Conservation (phyloP, 75 land plant species). For the Picea sitchensis region DNA sequence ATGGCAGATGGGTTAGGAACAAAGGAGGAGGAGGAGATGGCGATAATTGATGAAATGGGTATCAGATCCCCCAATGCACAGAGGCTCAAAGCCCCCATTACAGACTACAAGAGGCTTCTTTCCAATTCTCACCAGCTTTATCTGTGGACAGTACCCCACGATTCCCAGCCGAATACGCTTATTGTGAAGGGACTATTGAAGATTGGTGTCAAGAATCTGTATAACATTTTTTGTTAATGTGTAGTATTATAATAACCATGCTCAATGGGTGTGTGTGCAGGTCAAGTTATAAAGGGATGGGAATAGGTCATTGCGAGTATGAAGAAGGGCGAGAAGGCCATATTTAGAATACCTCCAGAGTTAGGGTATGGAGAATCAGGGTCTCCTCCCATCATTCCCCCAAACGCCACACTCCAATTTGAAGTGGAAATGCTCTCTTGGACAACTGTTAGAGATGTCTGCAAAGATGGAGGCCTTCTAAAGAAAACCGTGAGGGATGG, state of each 20-base stretch:
- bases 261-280: constrained; percentile 13
- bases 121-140: constrained; percentile 24
- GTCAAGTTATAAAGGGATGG: constrained; percentile 42
- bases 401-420: constrained; percentile 59
- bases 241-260: no score
- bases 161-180: constrained; percentile 5
- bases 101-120: constrained; percentile 26
- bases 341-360: constrained; percentile 48
- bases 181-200: constrained; percentile 27
- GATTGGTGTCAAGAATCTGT: no score
- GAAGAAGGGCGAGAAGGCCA: constrained; percentile 50
- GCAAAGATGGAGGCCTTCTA: constrained; percentile 70
- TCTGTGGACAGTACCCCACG: constrained; percentile 11
- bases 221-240: no score
- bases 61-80: constrained; percentile 12
- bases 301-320: constrained; percentile 54
- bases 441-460: constrained; percentile 56
- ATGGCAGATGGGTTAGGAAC: not conserved
- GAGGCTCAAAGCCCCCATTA: constrained; percentile 24
- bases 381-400: constrained; percentile 24
- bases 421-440: constrained; percentile 79
- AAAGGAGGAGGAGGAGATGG: not conserved
- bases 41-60: not conserved
- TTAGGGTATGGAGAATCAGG: constrained; percentile 36
- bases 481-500: constrained; percentile 69